Evolutionary conservation across 2,329 filamentous ascomycete species (phyloP).

Genomic region (Graphium sp.): DNA sequence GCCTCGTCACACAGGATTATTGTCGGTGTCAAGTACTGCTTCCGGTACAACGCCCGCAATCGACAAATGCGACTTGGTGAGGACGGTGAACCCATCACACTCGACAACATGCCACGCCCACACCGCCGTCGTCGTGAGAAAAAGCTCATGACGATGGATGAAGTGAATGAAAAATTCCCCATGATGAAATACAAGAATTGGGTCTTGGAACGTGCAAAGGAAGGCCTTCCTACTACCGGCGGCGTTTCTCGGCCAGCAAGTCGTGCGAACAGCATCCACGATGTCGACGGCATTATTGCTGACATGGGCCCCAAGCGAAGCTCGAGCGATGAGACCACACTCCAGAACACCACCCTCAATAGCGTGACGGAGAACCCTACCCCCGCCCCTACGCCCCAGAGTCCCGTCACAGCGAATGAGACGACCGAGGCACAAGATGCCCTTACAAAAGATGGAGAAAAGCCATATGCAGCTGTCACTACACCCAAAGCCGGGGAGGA

Average conservation of each 20-base stretch:
- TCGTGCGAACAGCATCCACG: conserved; percentile 55
- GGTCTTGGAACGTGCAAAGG: conserved; percentile 66
- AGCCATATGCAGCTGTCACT: conserved; percentile 2
- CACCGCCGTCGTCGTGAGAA: conserved; percentile 85
- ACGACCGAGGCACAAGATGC: conserved; percentile 9
- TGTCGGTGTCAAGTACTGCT: conserved; percentile 98
- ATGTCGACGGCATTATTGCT: conserved; percentile 39
- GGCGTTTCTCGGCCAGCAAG: conserved; percentile 65
- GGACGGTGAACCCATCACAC: conserved; percentile 75
- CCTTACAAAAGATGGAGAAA: conserved; percentile 6
- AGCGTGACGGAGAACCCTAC: conserved; percentile 7
- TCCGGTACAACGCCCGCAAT: conserved; percentile 91
- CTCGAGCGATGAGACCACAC: conserved; percentile 23
- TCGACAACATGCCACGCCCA: conserved; percentile 69
- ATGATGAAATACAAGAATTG: conserved; percentile 93
- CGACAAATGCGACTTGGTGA: conserved; percentile 61
- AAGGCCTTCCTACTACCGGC: conserved; percentile 70
- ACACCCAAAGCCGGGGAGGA: conserved; percentile 2
- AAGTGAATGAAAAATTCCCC: conserved; percentile 94
- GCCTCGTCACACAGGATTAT: conserved; percentile 70
- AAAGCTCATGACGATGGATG: conserved; percentile 98
- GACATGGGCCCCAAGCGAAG: conserved; percentile 21
- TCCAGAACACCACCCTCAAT: conserved; percentile 18
- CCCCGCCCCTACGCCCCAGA: conserved; percentile 8
- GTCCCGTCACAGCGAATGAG: conserved; percentile 8